A percentile compares a stretch with the other conserved stretches of the same genome.
These are phyloP conservation scores for Gymnopilus junonius DNA, from an alignment of 768 basidiomycete genomes.

Conservation along the genomic window DNA sequence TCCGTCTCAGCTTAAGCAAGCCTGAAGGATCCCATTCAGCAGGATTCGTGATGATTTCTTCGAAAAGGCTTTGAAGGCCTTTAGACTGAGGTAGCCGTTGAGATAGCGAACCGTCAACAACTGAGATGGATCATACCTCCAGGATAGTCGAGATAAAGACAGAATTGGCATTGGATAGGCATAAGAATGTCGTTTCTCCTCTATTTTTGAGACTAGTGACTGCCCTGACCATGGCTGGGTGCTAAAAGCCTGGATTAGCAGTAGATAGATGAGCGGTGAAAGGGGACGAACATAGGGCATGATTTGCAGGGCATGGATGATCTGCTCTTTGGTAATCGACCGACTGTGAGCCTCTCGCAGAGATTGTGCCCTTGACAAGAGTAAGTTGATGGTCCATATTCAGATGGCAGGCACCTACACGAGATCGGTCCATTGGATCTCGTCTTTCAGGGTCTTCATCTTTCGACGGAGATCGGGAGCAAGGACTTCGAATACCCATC, in stretches of 20 bases:
- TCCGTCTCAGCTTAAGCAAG: conserved; percentile 74
- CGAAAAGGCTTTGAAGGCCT: conserved; percentile 72
- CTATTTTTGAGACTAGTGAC: conserved; percentile 75
- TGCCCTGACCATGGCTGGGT: conserved; percentile 95
- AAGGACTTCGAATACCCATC: conserved; percentile 90
- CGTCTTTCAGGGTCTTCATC: conserved; percentile 66
- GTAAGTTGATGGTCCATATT: neutral
- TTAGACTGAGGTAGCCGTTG: conserved; percentile 58
- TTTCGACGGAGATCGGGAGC: conserved; percentile 83
- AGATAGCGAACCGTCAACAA: neutral
- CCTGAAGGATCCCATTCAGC: conserved; percentile 79
- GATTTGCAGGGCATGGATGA: conserved; percentile 74
- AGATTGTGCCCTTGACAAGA: conserved; percentile 57
- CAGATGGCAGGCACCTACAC: conserved; percentile 58
- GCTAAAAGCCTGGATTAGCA: conserved; percentile 49
- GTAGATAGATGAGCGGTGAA: neutral
- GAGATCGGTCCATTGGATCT: conserved; percentile 91
- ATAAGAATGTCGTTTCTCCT: conserved; percentile 78
- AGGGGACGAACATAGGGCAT: conserved; percentile 80
- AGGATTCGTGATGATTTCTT: conserved; percentile 90
- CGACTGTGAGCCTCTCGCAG: conserved; percentile 73
- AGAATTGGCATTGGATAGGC: conserved; percentile 92
- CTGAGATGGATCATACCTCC: conserved; percentile 45
- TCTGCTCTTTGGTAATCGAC: conserved; percentile 72
- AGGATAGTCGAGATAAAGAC: conserved; percentile 92